Evolutionary conservation across 495 filamentous ascomycete genomes (phyloP).

Genomic region (Aspergillus panamensis): DNA sequence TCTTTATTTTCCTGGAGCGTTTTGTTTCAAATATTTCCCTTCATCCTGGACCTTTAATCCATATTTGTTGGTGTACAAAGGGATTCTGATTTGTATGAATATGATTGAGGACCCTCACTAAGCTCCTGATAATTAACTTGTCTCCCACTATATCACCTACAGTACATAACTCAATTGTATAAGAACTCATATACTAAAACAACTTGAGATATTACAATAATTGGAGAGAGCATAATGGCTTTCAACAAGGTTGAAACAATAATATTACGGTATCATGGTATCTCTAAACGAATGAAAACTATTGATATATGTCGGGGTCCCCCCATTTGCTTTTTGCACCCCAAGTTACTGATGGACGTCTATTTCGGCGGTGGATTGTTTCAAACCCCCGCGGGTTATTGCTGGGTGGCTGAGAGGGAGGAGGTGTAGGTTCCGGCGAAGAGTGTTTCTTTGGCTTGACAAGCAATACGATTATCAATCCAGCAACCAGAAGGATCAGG

Average conservation of each 20-base stretch:
- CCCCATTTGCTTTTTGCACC: slow-evolving; percentile 36
- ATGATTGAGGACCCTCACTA: too few species aligned
- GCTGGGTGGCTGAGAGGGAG: slow-evolving; percentile 10
- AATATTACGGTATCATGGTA: slow-evolving; percentile 16
- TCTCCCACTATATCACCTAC: too few species aligned
- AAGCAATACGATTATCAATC: slow-evolving; percentile 78
- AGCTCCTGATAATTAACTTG: too few species aligned
- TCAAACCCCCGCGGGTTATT: slow-evolving; percentile 10
- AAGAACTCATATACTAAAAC: too few species aligned
- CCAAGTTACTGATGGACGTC: slow-evolving; percentile 24
- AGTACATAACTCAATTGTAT: too few species aligned
- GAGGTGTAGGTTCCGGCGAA: slow-evolving; percentile 23
- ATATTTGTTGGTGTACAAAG: too few species aligned
- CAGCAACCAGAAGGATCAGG: slow-evolving; percentile 76
- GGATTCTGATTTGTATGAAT: too few species aligned
- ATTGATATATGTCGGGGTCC: slow-evolving; percentile 44
- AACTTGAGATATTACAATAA: too few species aligned
- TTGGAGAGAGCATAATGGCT: too few species aligned
- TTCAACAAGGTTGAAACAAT: background rate
- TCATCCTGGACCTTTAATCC: too few species aligned
- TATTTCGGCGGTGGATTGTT: slow-evolving; percentile 22
- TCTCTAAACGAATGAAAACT: slow-evolving; percentile 15
- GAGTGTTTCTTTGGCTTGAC: slow-evolving; percentile 70
- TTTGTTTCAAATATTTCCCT: too few species aligned
- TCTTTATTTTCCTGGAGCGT: too few species aligned